A percentile compares a stretch with the other conserved stretches of the same genome.
Evolutionary conservation across 352 stramenopile genomes (phyloP).

Genomic region (Phytophthora agathidicida): DNA sequence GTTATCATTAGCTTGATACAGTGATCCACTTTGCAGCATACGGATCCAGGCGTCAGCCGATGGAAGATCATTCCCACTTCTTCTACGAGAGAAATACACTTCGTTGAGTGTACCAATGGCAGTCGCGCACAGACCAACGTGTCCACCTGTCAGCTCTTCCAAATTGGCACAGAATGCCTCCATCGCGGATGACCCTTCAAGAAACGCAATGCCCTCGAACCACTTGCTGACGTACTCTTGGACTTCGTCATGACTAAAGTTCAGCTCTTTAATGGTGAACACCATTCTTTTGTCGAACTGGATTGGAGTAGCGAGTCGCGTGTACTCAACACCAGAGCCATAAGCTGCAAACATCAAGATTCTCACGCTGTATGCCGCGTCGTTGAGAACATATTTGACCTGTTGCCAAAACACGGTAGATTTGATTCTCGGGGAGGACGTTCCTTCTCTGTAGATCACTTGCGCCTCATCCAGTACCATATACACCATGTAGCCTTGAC

Average conservation of each 20-base stretch:
- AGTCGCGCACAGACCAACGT: slow-evolving; percentile 3
- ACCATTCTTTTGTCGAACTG: neutral
- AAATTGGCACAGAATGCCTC: too few species aligned
- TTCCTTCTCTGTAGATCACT: too few species aligned
- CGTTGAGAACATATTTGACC: neutral
- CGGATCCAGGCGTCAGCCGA: neutral
- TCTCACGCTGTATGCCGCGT: neutral
- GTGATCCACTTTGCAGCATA: slow-evolving; percentile 4
- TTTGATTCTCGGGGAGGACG: neutral
- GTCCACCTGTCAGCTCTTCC: neutral
- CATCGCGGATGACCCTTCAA: neutral
- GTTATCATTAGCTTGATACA: neutral
- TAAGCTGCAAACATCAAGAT: slow-evolving; percentile 6
- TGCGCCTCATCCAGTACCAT: slow-evolving; percentile 1
- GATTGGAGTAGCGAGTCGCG: slow-evolving; percentile 3
- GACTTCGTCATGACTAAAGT: slow-evolving; percentile 2
- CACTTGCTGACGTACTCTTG: neutral
- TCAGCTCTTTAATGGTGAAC: slow-evolving; percentile 1
- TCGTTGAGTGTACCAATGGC: slow-evolving; percentile 1
- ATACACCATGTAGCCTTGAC: neutral
- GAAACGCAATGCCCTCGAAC: neutral
- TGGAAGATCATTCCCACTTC: neutral
- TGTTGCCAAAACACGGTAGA: neutral
- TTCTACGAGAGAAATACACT: neutral
- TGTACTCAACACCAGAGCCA: neutral